Evolutionary conservation across 768 basidiomycete species (phyloP).

Genomic region (Solioccasus polychromus): DNA sequence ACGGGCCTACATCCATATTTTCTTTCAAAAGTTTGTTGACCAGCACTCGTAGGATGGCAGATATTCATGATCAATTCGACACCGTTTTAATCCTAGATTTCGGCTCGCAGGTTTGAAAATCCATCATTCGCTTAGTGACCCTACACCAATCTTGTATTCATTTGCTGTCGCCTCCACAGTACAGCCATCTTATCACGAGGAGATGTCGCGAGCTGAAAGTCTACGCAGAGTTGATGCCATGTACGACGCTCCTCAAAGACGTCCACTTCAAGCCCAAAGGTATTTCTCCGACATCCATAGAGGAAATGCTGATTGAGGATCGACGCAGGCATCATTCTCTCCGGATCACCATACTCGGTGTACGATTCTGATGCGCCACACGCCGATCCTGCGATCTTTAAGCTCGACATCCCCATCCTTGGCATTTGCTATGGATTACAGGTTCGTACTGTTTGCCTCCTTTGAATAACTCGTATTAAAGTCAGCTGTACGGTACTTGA

Average conservation of each 20-base stretch:
- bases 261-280: constrained; percentile 94
- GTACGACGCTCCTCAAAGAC: constrained; percentile 86
- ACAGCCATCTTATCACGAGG: constrained; percentile 95
- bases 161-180: constrained; percentile 45
- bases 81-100: constrained; percentile 96
- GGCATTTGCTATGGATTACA: constrained; percentile 98
- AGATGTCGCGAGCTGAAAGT: constrained; percentile 97
- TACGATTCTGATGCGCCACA: constrained; percentile 92
- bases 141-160: constrained; percentile 3
- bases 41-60: constrained; percentile 52
- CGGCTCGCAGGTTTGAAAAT: constrained; percentile 78
- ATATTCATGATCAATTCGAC: constrained; percentile 94
- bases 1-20: too few relatives aligned
- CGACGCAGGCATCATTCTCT: constrained; percentile 82
- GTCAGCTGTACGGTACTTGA: too few relatives aligned
- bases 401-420: constrained; percentile 84
- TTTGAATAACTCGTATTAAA: too few relatives aligned
- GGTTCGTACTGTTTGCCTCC: constrained; percentile 42
- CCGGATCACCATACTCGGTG: constrained; percentile 97
- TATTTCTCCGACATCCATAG: constrained; percentile 25
- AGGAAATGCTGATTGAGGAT: not conserved
- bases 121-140: constrained; percentile 11
- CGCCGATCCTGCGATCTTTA: constrained; percentile 88
- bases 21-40: too few relatives aligned
- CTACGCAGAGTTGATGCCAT: constrained; percentile 96